Percentiles rank a stretch among this genome's conserved stretches.
These are phyloP conservation scores for Penicillium odoratum DNA, from an alignment of 495 filamentous ascomycete genomes.

Conservation along the genomic window DNA sequence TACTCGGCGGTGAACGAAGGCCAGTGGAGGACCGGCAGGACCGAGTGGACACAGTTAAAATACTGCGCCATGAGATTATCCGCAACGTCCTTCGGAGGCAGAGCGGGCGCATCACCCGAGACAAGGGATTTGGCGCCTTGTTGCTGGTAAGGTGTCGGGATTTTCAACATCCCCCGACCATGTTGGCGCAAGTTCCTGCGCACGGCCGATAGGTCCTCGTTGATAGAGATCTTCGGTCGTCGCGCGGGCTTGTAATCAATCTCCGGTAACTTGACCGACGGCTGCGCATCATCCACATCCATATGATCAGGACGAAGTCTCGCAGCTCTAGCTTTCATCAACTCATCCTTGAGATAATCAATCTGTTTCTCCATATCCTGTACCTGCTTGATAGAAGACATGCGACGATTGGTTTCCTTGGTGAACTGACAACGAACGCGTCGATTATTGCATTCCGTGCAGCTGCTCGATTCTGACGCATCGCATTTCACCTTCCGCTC, in stretches of 20 bases:
- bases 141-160: conserved; percentile 69
- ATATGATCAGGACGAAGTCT: conserved; percentile 42
- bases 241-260: conserved; percentile 63
- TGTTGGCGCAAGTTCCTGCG: conserved; percentile 72
- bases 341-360: conserved; percentile 68
- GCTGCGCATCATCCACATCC: conserved; percentile 64
- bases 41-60: conserved; percentile 71
- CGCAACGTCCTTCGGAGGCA: conserved; percentile 70
- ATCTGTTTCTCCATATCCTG: conserved; percentile 96
- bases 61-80: conserved; percentile 78
- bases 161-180: conserved; percentile 77
- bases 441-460: conserved; percentile 92
- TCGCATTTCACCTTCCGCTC: conserved; percentile 99
- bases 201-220: conserved; percentile 69
- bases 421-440: conserved; percentile 98
- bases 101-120: conserved; percentile 55
- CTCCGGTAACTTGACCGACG: conserved; percentile 68
- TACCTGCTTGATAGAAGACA: conserved; percentile 99
- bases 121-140: conserved; percentile 50
- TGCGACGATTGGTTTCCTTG: conserved; percentile 96
- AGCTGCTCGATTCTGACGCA: conserved; percentile 92
- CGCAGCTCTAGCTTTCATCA: conserved; percentile 63
- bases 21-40: conserved; percentile 89
- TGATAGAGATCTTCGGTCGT: conserved; percentile 55
- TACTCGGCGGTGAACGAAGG: conserved; percentile 75